Base-by-base conservation (phyloP, 2,329 filamentous ascomycete species). In the Venturia asperata region DNA sequence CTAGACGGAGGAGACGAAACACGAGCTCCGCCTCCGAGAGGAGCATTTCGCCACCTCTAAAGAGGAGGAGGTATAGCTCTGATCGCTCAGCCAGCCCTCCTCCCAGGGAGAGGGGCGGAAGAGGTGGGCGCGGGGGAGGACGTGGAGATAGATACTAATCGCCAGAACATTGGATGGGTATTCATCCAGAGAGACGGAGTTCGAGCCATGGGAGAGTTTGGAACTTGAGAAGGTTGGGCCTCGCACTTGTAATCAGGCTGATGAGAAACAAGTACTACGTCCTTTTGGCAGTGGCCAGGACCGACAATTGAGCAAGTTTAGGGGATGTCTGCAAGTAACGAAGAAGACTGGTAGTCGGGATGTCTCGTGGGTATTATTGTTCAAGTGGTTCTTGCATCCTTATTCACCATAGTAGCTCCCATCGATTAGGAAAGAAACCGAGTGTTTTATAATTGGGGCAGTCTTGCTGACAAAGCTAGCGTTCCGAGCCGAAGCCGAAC, bases 1-100 rank as follows among this genome's bases (percentile, higher is more conserved):
- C 63, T 42, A 64, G 63, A 42, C 45, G 63, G n/a, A 49, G 47
- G 21, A 64, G 63, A 43, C 27, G 52, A 19, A 58, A 58, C 27
- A 37, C 52, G 24, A 63, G 45, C 24, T 49, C 42, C 13, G 43
- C 39, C 2, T 49, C 42, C 37, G 45, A 39, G 15, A 58, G 47
- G 30, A 60, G 47, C 21, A 21, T n/a, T 56, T 37, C 47, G 13
- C 63, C 63, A 24, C 63, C 63, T 24, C 45, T 30, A 15, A 64
- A 45, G 49, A 60, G 63, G 30, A 49, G 63, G 24, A 56, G 63
- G n/a, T 49, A 63, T 27, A 52, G 61, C 15, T 63, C 42, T 49
- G 45, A 52, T 42, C 39, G 60, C 37, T 63, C 42, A 30, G 45
- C 15, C 17, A 61, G 37, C 37, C 60, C 60, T 42, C 60, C 60